Evolutionary conservation across 768 basidiomycete genomes (phyloP).

Genomic region (Lentinula guzmanii): DNA sequence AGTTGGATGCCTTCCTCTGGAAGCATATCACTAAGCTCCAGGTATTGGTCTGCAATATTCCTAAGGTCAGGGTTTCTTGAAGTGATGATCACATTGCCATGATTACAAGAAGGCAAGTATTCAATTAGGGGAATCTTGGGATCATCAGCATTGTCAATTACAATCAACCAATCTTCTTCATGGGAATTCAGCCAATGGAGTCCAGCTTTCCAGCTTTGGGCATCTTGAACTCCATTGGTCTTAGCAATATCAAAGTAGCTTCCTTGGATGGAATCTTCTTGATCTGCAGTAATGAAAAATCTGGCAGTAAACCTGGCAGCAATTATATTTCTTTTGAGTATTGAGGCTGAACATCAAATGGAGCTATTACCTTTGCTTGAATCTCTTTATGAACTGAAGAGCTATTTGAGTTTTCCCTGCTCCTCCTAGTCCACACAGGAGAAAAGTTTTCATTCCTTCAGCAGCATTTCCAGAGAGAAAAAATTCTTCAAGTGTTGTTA

Average conservation of each 20-base stretch:
- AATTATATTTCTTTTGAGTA: background rate
- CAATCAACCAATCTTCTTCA: conserved; percentile 5
- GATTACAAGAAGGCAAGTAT: conserved; percentile 3
- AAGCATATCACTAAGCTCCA: background rate
- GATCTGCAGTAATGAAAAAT: background rate
- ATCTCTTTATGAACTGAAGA: background rate
- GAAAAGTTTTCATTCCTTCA: background rate
- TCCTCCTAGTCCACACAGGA: conserved; percentile 1
- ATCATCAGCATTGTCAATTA: conserved; percentile 11
- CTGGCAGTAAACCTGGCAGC: background rate
- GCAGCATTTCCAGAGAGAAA: background rate
- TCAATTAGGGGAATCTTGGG: background rate
- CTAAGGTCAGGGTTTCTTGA: background rate
- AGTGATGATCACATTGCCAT: conserved; percentile 9
- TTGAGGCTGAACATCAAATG: background rate
- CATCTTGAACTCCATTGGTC: background rate
- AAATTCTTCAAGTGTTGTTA: background rate
- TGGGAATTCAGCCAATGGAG: background rate
- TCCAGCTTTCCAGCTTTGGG: background rate
- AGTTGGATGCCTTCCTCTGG: background rate
- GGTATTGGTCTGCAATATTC: background rate
- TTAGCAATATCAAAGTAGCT: background rate
- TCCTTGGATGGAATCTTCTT: background rate
- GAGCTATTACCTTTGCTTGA: background rate
- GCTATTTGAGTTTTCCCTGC: conserved; percentile 2